Base-by-base conservation (phyloP, 371 early-diverging fungal species). In the Syncephalastrum monosporum region DNA sequence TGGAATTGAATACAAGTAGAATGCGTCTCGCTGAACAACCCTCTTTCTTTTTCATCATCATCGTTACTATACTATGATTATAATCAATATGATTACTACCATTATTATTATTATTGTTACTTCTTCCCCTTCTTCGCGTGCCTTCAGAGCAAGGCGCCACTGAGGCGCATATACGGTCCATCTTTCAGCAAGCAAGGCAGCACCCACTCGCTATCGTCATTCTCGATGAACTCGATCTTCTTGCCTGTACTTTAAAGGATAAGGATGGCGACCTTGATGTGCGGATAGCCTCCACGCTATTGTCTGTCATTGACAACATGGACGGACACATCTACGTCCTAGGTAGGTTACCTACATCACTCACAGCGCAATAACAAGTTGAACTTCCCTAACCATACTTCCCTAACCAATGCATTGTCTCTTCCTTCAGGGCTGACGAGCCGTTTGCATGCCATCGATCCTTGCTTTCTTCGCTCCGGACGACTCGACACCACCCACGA, bases 171-270 rank as follows among this genome's bases (percentile, higher is more conserved):
- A 62, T 85, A 50, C 56, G 62, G 24, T 24, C 41, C 16, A 65
- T 81, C 10, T 83, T 85, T 61, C 49, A 60, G 8, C 60, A 71
- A 21, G 47, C 70, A 33, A 50, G 63, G 6, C 53, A 63, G 3
- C 55, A 71, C 42, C 58, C 43, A 16, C 56, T 71, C 3, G 75
- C 79, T 1, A 71, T 86, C 13, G 29, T 84, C 24, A 72, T 87
- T 24, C 38, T 87, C 33, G 88, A 87, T 52, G 88, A 87, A 56
- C 68, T 86, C 12, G 88, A 87, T 53, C 76, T 85, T 60, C 66
- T 87, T 41, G 70, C 84, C 14, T 75, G 81, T 1, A 55, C 53
- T 17, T 50, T 68, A 41, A 61, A 77, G 3, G 64, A 72, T 4
- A 71, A 74, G 41, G 77, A 75, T 58, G 68, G 75, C 55, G 67